A percentile compares a stretch with the other conserved stretches of the same genome.
Evolutionary conservation across 345 rosid species (phyloP).

Genomic region (Acer saccharum): DNA sequence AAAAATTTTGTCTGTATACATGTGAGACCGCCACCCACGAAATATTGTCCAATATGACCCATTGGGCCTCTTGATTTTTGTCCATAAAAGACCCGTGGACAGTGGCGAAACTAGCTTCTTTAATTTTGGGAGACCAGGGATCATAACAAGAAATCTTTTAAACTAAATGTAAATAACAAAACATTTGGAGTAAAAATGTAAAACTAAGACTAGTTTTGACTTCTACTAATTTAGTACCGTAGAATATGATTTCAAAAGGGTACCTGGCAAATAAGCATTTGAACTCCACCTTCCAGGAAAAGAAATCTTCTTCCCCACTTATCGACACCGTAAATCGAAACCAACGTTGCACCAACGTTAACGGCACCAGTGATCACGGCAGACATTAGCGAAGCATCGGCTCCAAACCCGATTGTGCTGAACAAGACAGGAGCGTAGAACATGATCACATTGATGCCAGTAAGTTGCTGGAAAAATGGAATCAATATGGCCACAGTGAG

Average conservation of each 20-base stretch:
- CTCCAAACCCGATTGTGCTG: slow-evolving; percentile 69
- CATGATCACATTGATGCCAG: slow-evolving; percentile 89
- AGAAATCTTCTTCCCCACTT: slow-evolving; percentile 85
- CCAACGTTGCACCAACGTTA: slow-evolving; percentile 63
- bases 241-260: not conserved
- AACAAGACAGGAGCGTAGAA: slow-evolving; percentile 92
- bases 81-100: too few species aligned
- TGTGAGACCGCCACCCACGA: too few species aligned
- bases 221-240: too few species aligned
- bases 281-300: slow-evolving; percentile 80
- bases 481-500: slow-evolving; percentile 70
- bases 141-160: too few species aligned
- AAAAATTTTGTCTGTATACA: too few species aligned
- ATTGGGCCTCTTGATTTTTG: too few species aligned
- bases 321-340: slow-evolving; percentile 80
- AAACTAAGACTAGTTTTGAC: too few species aligned
- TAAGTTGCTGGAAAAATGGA: slow-evolving; percentile 85
- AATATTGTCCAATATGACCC: too few species aligned
- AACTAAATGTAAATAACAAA: too few species aligned
- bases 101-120: too few species aligned
- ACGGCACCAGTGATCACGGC: slow-evolving; percentile 78
- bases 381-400: slow-evolving; percentile 73
- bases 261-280: slow-evolving; percentile 92
- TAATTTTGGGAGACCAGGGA: too few species aligned
- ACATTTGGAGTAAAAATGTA: too few species aligned